phyloP scores from a whole-genome alignment of 1,139 yeast genomes.

The Protomyces pachydermus region DNA sequence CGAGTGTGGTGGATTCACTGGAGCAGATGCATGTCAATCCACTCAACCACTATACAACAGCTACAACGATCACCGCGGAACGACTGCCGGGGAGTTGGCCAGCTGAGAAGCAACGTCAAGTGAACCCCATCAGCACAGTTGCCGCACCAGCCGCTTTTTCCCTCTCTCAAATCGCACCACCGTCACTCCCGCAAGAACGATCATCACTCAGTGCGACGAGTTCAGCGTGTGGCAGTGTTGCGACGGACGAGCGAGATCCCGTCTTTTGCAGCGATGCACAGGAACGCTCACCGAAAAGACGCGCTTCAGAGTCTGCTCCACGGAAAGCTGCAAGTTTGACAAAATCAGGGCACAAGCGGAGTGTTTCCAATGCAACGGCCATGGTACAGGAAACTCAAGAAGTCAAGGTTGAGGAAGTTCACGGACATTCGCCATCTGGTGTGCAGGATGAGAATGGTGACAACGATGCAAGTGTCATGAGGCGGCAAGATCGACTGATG shows the following conservation, averaged over 20 bases:
- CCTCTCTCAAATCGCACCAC: slow-evolving; percentile 24
- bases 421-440: not conserved
- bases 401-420: not conserved
- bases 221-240: slow-evolving; percentile 3
- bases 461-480: slow-evolving; percentile 8
- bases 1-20: slow-evolving; percentile 17
- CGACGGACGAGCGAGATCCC: slow-evolving; percentile 13
- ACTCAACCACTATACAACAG: not conserved
- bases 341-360: slow-evolving; percentile 14
- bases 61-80: not conserved
- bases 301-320: slow-evolving; percentile 13
- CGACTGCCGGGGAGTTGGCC: slow-evolving; percentile 25
- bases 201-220: slow-evolving; percentile 5
- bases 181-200: slow-evolving; percentile 23
- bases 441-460: slow-evolving; percentile 1
- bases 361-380: slow-evolving; percentile 4
- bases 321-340: not conserved
- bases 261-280: slow-evolving; percentile 1
- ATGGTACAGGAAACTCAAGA: not conserved
- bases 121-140: not conserved
- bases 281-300: slow-evolving; percentile 17
- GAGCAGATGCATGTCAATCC: slow-evolving; percentile 21
- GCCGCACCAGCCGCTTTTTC: slow-evolving; percentile 12
- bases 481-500: slow-evolving; percentile 23
- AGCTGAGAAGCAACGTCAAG: not conserved